phyloP scores from a whole-genome alignment of 331 rosid genomes.

The Rhamnella rubrinervis region DNA sequence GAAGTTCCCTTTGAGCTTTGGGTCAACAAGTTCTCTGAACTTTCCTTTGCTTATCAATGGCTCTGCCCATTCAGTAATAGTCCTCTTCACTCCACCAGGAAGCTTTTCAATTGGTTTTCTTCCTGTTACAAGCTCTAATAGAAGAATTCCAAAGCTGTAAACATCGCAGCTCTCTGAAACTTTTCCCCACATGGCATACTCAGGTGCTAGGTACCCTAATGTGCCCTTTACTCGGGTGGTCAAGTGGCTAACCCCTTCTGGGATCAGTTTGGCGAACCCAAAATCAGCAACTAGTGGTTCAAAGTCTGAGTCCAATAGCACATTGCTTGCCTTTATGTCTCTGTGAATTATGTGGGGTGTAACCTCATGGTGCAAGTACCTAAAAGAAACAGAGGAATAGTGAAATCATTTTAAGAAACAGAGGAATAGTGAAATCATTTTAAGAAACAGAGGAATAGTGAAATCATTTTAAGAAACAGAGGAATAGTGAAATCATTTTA shows the following conservation, averaged over 20 bases:
- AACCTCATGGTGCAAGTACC: constrained; percentile 86
- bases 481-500: too few species aligned
- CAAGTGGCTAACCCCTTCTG: constrained; percentile 92
- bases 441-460: neutral
- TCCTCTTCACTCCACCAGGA: constrained; percentile 72
- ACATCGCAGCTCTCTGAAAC: constrained; percentile 92
- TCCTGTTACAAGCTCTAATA: constrained; percentile 69
- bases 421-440: too few species aligned
- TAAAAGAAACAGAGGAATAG: constrained; percentile 3
- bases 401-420: too few species aligned
- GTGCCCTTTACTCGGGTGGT: constrained; percentile 93
- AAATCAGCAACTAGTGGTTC: constrained; percentile 85
- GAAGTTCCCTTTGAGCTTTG: constrained; percentile 58
- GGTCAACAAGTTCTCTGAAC: constrained; percentile 60
- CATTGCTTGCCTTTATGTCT: constrained; percentile 85
- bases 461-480: neutral
- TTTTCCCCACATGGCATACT: constrained; percentile 98
- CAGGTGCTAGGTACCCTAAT: constrained; percentile 83
- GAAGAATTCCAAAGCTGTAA: constrained; percentile 80
- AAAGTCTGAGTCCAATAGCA: constrained; percentile 68
- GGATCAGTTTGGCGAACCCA: constrained; percentile 94
- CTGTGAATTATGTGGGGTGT: constrained; percentile 88
- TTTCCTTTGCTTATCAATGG: constrained; percentile 54
- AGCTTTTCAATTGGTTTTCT: constrained; percentile 88
- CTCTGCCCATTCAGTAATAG: constrained; percentile 81